Evolutionary conservation across 345 rosid species (phyloP).

Genomic region (Durio zibethinus): DNA sequence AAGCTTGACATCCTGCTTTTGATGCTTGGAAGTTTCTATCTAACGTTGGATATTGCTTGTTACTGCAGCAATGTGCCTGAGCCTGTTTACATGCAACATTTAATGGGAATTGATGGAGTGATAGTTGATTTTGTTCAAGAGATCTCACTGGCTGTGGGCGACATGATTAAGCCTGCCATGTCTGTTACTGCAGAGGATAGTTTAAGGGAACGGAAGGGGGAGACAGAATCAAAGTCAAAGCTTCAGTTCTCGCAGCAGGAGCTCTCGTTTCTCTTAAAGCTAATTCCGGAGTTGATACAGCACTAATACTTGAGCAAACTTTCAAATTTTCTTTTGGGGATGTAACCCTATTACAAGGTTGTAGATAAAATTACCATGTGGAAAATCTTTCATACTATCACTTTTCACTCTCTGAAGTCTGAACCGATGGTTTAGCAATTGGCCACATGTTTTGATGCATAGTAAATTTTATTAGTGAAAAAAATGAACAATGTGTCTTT

Average conservation of each 20-base stretch:
- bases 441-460: no score
- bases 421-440: no score
- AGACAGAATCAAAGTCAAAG: slow-evolving; percentile 32
- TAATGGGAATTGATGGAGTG: slow-evolving; percentile 93
- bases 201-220: not conserved
- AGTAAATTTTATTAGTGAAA: no score
- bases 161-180: slow-evolving; percentile 49
- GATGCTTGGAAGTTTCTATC: not conserved
- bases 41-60: not conserved
- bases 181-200: slow-evolving; percentile 19
- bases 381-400: no score
- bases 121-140: slow-evolving; percentile 81
- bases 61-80: slow-evolving; percentile 65
- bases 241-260: slow-evolving; percentile 71
- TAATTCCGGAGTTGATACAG: slow-evolving; percentile 74
- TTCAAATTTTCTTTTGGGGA: not conserved
- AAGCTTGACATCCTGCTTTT: not conserved
- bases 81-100: slow-evolving; percentile 83
- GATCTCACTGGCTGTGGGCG: slow-evolving; percentile 54
- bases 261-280: slow-evolving; percentile 83
- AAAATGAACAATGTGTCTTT: no score
- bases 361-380: no score
- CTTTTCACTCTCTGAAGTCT: no score
- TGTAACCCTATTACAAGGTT: not conserved
- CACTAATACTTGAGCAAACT: slow-evolving; percentile 19